Evolutionary conservation across 2,329 filamentous ascomycete species (phyloP).

Genomic region (Byssoonygena ceratinophila): DNA sequence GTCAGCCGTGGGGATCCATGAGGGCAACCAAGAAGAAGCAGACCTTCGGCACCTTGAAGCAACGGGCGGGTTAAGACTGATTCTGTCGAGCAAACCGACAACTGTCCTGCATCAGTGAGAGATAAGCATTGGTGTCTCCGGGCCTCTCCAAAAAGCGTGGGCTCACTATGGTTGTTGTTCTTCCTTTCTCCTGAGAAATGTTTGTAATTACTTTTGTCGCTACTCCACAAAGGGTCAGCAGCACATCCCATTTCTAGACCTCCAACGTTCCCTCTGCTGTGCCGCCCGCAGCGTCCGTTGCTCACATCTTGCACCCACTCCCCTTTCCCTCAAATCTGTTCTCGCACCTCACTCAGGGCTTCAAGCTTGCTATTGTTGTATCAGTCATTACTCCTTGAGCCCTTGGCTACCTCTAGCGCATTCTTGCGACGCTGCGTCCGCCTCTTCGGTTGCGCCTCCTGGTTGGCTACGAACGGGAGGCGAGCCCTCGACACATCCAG

Average conservation of each 20-base stretch:
- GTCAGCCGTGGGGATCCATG: not conserved
- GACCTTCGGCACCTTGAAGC: constrained; percentile 1
- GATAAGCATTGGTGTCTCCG: not conserved
- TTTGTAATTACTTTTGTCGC: constrained; percentile 10
- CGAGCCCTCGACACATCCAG: not conserved
- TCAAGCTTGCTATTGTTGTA: not conserved
- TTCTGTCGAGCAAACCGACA: not conserved
- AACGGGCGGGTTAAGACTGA: not conserved
- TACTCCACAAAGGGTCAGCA: constrained; percentile 9
- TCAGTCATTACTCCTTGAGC: not conserved
- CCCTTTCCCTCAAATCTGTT: not conserved
- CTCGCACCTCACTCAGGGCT: not conserved
- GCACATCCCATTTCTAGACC: constrained; percentile 10
- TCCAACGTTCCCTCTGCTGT: constrained; percentile 3
- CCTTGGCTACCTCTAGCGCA: constrained; percentile 1
- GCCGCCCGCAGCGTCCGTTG: not conserved
- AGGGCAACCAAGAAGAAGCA: not conserved
- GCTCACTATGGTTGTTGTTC: not conserved
- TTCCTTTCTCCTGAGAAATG: constrained; percentile 1
- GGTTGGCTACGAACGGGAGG: not conserved
- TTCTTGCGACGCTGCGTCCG: constrained; percentile 1
- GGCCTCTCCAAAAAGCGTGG: not conserved
- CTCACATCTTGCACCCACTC: not conserved
- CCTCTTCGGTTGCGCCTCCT: not conserved
- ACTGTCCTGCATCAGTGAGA: not conserved